phyloP scores from a whole-genome alignment of 2,329 filamentous ascomycete genomes.

The Xylaria hypoxylon region DNA sequence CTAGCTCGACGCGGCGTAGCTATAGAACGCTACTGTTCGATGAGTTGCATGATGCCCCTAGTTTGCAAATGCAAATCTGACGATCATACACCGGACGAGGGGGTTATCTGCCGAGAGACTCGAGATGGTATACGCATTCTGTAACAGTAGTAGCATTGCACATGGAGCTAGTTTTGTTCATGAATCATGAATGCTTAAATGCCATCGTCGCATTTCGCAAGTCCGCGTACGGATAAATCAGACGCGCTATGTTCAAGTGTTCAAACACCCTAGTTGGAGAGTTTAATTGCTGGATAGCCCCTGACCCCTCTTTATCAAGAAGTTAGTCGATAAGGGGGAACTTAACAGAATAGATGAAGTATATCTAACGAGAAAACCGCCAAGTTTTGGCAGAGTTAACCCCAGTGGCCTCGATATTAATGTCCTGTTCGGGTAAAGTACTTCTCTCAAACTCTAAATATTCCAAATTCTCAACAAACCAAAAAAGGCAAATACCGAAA shows the following conservation, averaged over 20 bases:
- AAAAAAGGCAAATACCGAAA: not conserved
- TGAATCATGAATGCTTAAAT: not conserved
- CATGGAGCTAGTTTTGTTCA: not conserved
- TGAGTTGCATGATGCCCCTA: conserved; percentile 1
- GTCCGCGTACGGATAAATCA: not conserved
- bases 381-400: not conserved
- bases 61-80: conserved; percentile 1
- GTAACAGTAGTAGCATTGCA: not conserved
- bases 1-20: not conserved
- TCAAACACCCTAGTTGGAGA: not conserved
- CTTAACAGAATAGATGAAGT: not conserved
- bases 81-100: conserved; percentile 20
- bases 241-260: not conserved
- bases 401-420: not conserved
- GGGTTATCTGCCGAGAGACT: not conserved
- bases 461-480: not conserved
- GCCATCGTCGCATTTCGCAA: not conserved
- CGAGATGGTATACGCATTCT: not conserved
- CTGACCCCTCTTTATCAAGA: conserved; percentile 1
- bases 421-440: too few species aligned
- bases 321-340: not conserved
- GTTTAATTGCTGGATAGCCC: conserved; percentile 4
- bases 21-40: not conserved
- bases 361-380: not conserved
- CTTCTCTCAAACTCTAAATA: not conserved